A percentile compares a stretch with the other conserved stretches of the same genome.
These are phyloP conservation scores for Truncatella angustata DNA, from an alignment of 2,329 filamentous ascomycete species.

Conservation along the genomic window DNA sequence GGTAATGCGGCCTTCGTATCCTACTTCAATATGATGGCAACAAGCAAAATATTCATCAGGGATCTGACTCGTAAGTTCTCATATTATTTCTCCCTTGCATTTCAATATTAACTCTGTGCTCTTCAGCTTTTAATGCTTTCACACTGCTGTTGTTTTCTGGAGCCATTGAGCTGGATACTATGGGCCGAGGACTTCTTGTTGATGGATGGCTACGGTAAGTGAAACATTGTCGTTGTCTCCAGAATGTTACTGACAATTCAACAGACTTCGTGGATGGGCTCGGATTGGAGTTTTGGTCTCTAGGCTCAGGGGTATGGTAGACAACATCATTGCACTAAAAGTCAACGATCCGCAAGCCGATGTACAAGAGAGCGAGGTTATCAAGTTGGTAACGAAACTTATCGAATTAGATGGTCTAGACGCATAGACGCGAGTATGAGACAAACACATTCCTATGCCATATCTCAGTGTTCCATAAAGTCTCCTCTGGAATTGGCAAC, in stretches of 20 bases:
- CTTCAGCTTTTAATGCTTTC: constrained; percentile 79
- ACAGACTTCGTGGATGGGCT: constrained; percentile 78
- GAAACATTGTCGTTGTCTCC: background rate
- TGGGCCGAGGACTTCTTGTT: constrained; percentile 82
- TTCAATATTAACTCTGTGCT: background rate
- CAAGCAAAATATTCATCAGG: constrained; percentile 86
- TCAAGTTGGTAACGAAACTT: constrained; percentile 73
- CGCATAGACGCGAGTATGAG: too few species aligned
- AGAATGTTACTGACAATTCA: constrained; percentile 21
- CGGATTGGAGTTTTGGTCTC: constrained; percentile 88
- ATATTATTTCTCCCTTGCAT: background rate
- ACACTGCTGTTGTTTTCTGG: constrained; percentile 86
- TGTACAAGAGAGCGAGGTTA: constrained; percentile 62
- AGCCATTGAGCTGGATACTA: constrained; percentile 78
- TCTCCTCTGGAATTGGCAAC: too few species aligned
- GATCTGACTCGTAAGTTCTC: constrained; percentile 76
- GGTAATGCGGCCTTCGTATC: constrained; percentile 75
- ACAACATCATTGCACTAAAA: constrained; percentile 76
- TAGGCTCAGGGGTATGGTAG: constrained; percentile 79
- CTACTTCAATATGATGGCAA: constrained; percentile 91
- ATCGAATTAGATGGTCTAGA: constrained; percentile 90
- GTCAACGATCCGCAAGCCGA: constrained; percentile 71
- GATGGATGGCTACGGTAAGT: constrained; percentile 76
- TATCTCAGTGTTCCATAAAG: too few species aligned
- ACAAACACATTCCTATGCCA: too few species aligned